These are phyloP conservation scores for Saccharomycodes ludwigii DNA, from an alignment of 805 yeast genomes.

Conservation along the genomic window DNA sequence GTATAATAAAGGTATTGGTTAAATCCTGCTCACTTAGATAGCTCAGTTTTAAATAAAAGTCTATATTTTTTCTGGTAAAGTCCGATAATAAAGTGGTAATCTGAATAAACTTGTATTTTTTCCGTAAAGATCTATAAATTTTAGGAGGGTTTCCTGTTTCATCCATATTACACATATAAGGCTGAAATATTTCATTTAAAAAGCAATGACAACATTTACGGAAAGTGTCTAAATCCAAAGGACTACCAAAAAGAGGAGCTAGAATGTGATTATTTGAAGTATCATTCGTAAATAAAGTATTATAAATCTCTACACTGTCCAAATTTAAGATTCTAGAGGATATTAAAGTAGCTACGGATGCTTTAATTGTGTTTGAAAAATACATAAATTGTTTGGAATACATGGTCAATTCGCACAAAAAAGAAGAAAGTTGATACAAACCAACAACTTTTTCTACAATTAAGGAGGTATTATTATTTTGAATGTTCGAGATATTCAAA, in stretches of 20 bases:
- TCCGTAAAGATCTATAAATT: constrained; percentile 12
- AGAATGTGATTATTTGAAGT: not conserved
- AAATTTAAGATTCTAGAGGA: constrained; percentile 36
- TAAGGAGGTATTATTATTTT: constrained; percentile 5
- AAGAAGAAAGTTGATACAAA: constrained; percentile 26
- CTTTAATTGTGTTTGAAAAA: constrained; percentile 33
- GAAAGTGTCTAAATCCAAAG: constrained; percentile 2
- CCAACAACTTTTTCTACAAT: not conserved
- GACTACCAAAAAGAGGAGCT: not conserved
- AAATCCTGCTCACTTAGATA: constrained; percentile 8
- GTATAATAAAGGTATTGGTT: not conserved
- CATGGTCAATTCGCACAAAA: constrained; percentile 41
- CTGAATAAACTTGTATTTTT: constrained; percentile 13
- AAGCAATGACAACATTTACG: constrained; percentile 5
- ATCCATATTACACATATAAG: too few relatives aligned
- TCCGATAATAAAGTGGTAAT: constrained; percentile 7
- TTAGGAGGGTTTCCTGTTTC: too few relatives aligned
- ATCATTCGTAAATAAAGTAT: not conserved
- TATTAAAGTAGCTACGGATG: constrained; percentile 37
- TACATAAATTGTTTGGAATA: constrained; percentile 37
- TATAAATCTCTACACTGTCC: constrained; percentile 3
- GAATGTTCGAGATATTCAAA: not conserved
- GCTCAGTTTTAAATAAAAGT: constrained; percentile 11
- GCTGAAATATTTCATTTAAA: constrained; percentile 4
- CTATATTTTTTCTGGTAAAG: constrained; percentile 11